Percentiles rank a stretch among this genome's conserved stretches.
These are phyloP conservation scores for Podospora pseudocomata DNA, from an alignment of 495 filamentous ascomycete species.

Conservation along the genomic window DNA sequence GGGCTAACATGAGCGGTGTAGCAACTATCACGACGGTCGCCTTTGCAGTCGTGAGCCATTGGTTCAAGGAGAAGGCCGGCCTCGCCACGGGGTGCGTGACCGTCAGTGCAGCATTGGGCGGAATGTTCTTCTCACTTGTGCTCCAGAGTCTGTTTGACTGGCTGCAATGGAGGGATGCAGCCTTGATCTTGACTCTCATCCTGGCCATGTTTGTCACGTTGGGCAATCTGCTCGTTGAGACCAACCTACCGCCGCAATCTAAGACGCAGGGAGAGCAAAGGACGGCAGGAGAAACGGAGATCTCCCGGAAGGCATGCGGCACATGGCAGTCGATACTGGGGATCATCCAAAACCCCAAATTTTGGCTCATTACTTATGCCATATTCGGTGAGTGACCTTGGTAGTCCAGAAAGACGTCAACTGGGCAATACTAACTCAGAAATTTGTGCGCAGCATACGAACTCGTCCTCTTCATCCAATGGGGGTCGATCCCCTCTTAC, in stretches of 20 bases:
- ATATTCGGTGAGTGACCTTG: slow-evolving; percentile 27
- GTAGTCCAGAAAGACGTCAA: neutral
- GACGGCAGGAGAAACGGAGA: neutral
- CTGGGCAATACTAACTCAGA: neutral
- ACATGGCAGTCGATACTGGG: slow-evolving; percentile 1
- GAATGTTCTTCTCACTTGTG: slow-evolving; percentile 31
- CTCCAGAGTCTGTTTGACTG: slow-evolving; percentile 29
- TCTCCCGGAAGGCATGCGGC: neutral
- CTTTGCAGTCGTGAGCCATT: slow-evolving; percentile 28
- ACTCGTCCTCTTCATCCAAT: slow-evolving; percentile 32
- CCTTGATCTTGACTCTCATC: slow-evolving; percentile 20
- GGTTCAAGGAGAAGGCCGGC: slow-evolving; percentile 24
- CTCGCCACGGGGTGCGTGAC: slow-evolving; percentile 30
- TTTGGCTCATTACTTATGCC: slow-evolving; percentile 27
- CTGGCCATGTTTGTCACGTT: slow-evolving; percentile 19
- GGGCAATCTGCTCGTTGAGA: slow-evolving; percentile 24
- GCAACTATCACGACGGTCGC: slow-evolving; percentile 29
- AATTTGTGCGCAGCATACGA: slow-evolving; percentile 24
- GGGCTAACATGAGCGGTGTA: slow-evolving; percentile 14
- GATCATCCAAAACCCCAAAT: slow-evolving; percentile 20
- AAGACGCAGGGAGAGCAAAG: neutral
- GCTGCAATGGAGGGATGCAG: slow-evolving; percentile 18
- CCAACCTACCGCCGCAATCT: slow-evolving; percentile 14
- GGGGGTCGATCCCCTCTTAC: slow-evolving; percentile 32
- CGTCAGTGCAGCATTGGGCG: slow-evolving; percentile 30